A percentile compares a stretch with the other conserved stretches of the same genome.
phyloP scores from a whole-genome alignment of 2,329 filamentous ascomycete species.

The Beauveria bassiana region DNA sequence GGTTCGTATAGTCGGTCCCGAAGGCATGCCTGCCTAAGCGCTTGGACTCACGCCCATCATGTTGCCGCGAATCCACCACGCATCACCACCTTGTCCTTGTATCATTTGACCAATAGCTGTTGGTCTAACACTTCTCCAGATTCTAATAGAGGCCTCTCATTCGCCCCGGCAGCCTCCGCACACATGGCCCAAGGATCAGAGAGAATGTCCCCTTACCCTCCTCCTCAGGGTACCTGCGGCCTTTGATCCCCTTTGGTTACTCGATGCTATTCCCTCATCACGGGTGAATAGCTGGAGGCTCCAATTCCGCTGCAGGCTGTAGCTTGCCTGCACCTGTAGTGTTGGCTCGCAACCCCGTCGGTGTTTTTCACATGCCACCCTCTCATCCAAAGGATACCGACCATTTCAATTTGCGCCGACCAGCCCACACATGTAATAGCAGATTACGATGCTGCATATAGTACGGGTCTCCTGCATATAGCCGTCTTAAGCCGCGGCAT shows the following conservation, averaged over 20 bases:
- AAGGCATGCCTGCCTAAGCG: not conserved
- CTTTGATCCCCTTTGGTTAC: not conserved
- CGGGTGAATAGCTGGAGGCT: not conserved
- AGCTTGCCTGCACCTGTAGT: not conserved
- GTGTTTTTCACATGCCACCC: not conserved
- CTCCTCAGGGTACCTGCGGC: not conserved
- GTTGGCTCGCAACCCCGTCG: not conserved
- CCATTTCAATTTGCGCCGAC: not conserved
- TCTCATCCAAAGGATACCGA: not conserved
- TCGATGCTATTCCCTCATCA: too few relatives aligned
- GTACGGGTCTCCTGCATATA: not conserved
- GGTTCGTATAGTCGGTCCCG: not conserved
- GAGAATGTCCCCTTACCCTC: conserved; percentile 3
- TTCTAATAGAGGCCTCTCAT: not conserved
- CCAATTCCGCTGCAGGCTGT: too few relatives aligned
- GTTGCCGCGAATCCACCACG: not conserved
- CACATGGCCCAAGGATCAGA: conserved; percentile 1
- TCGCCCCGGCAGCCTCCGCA: conserved; percentile 5
- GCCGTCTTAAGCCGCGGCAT: not conserved
- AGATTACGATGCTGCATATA: not conserved
- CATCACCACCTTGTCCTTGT: not conserved
- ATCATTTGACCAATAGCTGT: not conserved
- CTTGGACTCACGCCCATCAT: not conserved
- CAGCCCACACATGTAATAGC: not conserved
- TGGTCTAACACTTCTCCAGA: not conserved